These are phyloP conservation scores for Eucalyptus pauciflora DNA, from an alignment of 345 rosid genomes.

Conservation along the genomic window DNA sequence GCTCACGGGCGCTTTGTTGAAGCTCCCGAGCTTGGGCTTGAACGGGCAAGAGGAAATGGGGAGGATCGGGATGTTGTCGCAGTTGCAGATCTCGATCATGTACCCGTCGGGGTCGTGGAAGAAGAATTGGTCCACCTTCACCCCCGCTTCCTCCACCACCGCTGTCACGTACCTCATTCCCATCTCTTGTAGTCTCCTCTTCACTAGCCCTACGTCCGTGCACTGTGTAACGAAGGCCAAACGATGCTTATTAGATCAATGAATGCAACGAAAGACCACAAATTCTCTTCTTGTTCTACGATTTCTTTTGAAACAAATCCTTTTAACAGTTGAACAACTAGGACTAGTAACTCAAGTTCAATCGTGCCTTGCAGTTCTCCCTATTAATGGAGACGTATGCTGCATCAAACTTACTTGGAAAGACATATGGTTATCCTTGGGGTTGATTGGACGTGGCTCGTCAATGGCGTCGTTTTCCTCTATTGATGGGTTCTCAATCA, in stretches of 20 bases:
- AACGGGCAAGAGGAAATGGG: slow-evolving; percentile 5
- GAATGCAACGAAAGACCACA: not conserved
- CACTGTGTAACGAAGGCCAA: slow-evolving; percentile 1
- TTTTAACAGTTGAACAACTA: not conserved
- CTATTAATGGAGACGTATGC: not conserved
- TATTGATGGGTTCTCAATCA: slow-evolving; percentile 10
- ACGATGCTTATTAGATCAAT: not conserved
- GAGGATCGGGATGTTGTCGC: slow-evolving; percentile 21
- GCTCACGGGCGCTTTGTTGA: not conserved
- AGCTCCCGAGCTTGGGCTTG: not conserved
- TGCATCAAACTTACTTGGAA: slow-evolving; percentile 16
- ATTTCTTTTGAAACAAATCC: not conserved
- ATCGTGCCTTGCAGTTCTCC: not conserved
- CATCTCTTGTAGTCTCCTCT: slow-evolving; percentile 19
- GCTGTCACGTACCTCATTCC: slow-evolving; percentile 10
- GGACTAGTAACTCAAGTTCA: not conserved
- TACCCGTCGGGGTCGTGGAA: slow-evolving; percentile 38
- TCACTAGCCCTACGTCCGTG: slow-evolving; percentile 24
- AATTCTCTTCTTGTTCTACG: not conserved
- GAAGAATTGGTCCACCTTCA: slow-evolving; percentile 25
- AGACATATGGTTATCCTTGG: slow-evolving; percentile 33
- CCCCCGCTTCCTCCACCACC: slow-evolving; percentile 24
- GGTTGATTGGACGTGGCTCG: slow-evolving; percentile 11
- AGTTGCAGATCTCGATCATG: slow-evolving; percentile 34
- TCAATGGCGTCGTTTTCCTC: not conserved